Evolutionary conservation across 225 moss, liverwort and hornwort genomes (phyloP).

Genomic region (Asterella californica): DNA sequence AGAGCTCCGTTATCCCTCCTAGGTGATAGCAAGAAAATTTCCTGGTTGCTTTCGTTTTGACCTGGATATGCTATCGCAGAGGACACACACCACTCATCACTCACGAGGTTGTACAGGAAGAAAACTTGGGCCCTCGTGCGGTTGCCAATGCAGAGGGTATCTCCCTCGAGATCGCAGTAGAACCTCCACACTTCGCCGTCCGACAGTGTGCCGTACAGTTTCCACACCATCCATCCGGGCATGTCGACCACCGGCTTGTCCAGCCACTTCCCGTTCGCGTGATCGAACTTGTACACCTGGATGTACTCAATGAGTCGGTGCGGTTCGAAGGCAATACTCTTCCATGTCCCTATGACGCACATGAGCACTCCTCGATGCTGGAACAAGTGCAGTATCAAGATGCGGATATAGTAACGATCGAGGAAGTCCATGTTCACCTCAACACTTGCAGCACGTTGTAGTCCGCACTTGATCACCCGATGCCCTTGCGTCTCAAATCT

Average conservation of each 20-base stretch:
- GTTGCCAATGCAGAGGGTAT: conserved; percentile 12
- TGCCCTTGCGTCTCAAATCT: background rate
- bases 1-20: background rate
- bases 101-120: conserved; percentile 7
- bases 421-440: conserved; percentile 2
- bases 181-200: background rate
- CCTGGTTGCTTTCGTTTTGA: background rate
- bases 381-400: background rate
- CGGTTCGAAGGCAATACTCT: background rate
- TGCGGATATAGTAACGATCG: no score
- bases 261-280: background rate
- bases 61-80: background rate
- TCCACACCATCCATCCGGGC: background rate
- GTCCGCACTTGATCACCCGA: background rate
- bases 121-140: background rate
- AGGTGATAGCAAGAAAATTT: conserved; percentile 1
- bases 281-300: background rate
- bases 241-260: background rate
- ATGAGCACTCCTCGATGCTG: conserved; percentile 10
- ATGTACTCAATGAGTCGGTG: background rate
- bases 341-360: background rate
- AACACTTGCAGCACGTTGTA: background rate
- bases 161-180: background rate
- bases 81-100: background rate
- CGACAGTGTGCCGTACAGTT: background rate